These are phyloP conservation scores for Amanita subjunquillea DNA, from an alignment of 768 basidiomycete genomes.

Conservation along the genomic window DNA sequence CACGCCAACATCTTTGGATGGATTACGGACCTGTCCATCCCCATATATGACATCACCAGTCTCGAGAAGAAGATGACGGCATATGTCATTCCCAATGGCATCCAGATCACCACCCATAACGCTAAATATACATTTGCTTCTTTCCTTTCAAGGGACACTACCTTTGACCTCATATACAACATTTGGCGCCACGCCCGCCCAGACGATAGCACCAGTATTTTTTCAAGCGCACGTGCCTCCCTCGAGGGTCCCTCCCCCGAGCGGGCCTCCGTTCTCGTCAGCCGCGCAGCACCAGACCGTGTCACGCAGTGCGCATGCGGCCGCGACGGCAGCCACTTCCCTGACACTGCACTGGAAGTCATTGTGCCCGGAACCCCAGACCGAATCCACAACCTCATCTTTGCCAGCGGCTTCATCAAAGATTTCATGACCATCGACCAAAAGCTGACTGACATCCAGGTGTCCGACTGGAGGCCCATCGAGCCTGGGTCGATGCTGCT, in stretches of 20 bases:
- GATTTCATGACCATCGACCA: constrained; percentile 88
- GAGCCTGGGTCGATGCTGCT: constrained; percentile 56
- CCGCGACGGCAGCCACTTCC: constrained; percentile 55
- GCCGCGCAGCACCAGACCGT: constrained; percentile 23
- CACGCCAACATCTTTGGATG: constrained; percentile 99
- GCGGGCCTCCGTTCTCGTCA: constrained; percentile 11
- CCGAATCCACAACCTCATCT: constrained; percentile 92
- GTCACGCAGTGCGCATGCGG: constrained; percentile 70
- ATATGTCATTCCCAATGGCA: constrained; percentile 94
- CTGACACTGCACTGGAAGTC: constrained; percentile 67
- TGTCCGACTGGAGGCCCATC: constrained; percentile 86
- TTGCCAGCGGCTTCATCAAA: constrained; percentile 91
- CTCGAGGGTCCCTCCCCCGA: constrained; percentile 17
- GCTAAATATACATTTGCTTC: constrained; percentile 92
- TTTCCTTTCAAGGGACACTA: constrained; percentile 92
- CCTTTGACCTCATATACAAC: constrained; percentile 91
- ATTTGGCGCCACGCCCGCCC: constrained; percentile 91
- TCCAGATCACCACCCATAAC: constrained; percentile 76
- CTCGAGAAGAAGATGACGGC: constrained; percentile 98
- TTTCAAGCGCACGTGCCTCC: constrained; percentile 26
- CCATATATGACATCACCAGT: constrained; percentile 76
- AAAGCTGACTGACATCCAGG: constrained; percentile 84
- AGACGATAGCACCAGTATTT: constrained; percentile 33
- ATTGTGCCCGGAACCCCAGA: constrained; percentile 88
- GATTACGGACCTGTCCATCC: constrained; percentile 88